Conservation (phyloP, 805 yeast genomes). For the Candida yuanshanica region DNA sequence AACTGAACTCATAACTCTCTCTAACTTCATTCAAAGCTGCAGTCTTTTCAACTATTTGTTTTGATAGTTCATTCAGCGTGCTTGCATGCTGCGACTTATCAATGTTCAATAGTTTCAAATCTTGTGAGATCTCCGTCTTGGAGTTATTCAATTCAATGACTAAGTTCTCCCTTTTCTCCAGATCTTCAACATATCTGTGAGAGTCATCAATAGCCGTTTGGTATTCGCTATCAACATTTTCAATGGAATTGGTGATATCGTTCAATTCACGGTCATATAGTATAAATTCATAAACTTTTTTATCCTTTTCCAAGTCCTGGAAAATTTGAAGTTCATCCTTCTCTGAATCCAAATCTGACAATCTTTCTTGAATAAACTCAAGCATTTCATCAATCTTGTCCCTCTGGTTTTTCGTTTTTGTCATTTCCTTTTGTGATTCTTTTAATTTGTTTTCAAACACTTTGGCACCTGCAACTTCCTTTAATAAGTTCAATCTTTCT, state of each 20-base stretch:
- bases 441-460: constrained; percentile 78
- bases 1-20: constrained; percentile 31
- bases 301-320: constrained; percentile 60
- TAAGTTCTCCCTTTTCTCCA: constrained; percentile 55
- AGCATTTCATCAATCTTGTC: constrained; percentile 72
- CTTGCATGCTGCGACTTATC: constrained; percentile 51
- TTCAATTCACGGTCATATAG: constrained; percentile 71
- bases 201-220: constrained; percentile 45
- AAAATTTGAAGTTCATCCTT: constrained; percentile 66
- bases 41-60: constrained; percentile 43
- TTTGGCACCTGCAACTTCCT: constrained; percentile 93
- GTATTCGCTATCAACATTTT: constrained; percentile 53
- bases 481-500: constrained; percentile 71
- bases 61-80: constrained; percentile 44
- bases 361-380: constrained; percentile 59
- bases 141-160: constrained; percentile 40
- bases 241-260: constrained; percentile 55
- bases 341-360: constrained; percentile 76
- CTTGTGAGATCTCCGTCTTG: constrained; percentile 41
- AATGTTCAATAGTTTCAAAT: constrained; percentile 44
- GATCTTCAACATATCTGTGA: constrained; percentile 44
- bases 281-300: constrained; percentile 66
- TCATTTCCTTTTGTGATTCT: constrained; percentile 79
- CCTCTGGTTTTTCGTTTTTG: constrained; percentile 60
- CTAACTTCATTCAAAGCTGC: constrained; percentile 35